A percentile compares a stretch with the other conserved stretches of the same genome.
These are phyloP conservation scores for Termitomyces bulborhizus DNA, from an alignment of 768 basidiomycete genomes.

Conservation along the genomic window DNA sequence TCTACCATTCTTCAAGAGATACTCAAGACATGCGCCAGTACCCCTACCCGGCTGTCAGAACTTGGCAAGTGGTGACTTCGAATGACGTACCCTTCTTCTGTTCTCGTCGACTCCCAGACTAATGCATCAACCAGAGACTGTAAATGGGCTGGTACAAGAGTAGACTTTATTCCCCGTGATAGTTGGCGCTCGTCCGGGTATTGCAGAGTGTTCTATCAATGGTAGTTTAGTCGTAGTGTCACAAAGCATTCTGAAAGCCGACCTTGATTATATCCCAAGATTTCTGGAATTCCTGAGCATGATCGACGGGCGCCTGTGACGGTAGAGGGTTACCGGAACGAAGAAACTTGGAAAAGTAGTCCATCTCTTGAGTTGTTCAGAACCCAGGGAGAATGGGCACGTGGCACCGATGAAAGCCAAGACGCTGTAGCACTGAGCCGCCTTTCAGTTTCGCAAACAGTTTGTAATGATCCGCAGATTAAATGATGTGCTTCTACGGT, in stretches of 20 bases:
- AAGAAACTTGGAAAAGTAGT: constrained; percentile 84
- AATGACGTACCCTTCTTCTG: constrained; percentile 77
- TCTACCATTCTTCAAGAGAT: constrained; percentile 74
- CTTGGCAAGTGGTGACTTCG: neutral
- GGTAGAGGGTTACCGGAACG: constrained; percentile 33
- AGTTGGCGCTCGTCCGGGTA: constrained; percentile 89
- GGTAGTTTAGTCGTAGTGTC: constrained; percentile 5
- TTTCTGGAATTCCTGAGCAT: constrained; percentile 64
- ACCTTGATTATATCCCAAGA: constrained; percentile 79
- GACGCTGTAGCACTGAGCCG: neutral
- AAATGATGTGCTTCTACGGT: constrained; percentile 14
- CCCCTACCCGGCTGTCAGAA: constrained; percentile 39
- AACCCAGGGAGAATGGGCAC: neutral
- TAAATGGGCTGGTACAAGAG: constrained; percentile 72
- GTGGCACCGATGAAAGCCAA: neutral
- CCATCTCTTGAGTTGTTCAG: constrained; percentile 43
- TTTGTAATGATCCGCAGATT: constrained; percentile 4
- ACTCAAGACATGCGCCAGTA: constrained; percentile 88
- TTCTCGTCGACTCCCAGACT: constrained; percentile 77
- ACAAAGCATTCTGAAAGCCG: constrained; percentile 7
- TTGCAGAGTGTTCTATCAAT: constrained; percentile 65
- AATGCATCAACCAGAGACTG: constrained; percentile 80
- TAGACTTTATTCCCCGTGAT: constrained; percentile 71
- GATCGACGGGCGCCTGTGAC: constrained; percentile 53
- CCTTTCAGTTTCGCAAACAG: neutral